phyloP scores from a whole-genome alignment of 148 eudicot genomes.

The Diospyros kaki region DNA sequence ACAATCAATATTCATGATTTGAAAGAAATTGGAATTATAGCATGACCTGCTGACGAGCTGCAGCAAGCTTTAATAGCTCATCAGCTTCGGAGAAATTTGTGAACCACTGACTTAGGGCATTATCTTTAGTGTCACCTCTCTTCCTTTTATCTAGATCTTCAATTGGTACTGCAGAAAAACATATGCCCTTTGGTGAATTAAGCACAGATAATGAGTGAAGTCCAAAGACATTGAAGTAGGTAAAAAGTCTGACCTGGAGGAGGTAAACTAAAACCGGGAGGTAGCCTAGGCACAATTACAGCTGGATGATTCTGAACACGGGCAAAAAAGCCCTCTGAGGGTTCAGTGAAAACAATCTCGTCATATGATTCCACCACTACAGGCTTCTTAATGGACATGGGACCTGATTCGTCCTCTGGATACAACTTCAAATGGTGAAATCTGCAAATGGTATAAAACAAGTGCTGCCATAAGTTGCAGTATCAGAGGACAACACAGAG shows the following conservation, averaged over 20 bases:
- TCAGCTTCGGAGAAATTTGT: slow-evolving; percentile 57
- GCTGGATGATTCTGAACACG: slow-evolving; percentile 61
- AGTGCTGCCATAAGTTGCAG: background rate
- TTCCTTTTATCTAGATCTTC: slow-evolving; percentile 44
- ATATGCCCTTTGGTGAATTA: background rate
- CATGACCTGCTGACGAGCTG: slow-evolving; percentile 64
- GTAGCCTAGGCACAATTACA: slow-evolving; percentile 49
- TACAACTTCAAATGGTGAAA: slow-evolving; percentile 59
- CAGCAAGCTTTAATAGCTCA: slow-evolving; percentile 64
- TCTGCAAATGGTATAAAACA: slow-evolving; percentile 22
- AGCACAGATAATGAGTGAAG: background rate
- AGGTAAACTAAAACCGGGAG: slow-evolving; percentile 45
- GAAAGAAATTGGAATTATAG: background rate
- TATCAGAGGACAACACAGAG: background rate
- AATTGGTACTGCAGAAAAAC: slow-evolving; percentile 25
- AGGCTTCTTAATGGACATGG: slow-evolving; percentile 55
- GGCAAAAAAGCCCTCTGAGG: slow-evolving; percentile 55
- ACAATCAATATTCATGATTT: background rate
- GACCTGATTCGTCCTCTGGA: slow-evolving; percentile 58
- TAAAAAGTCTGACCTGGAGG: slow-evolving; percentile 34
- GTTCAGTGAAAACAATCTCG: slow-evolving; percentile 55
- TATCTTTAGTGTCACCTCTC: slow-evolving; percentile 47
- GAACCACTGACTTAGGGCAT: slow-evolving; percentile 45
- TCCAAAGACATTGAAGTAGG: slow-evolving; percentile 7
- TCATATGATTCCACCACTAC: slow-evolving; percentile 57